Conservation (phyloP, 306 rosid species). For the Trifolium repens region DNA sequence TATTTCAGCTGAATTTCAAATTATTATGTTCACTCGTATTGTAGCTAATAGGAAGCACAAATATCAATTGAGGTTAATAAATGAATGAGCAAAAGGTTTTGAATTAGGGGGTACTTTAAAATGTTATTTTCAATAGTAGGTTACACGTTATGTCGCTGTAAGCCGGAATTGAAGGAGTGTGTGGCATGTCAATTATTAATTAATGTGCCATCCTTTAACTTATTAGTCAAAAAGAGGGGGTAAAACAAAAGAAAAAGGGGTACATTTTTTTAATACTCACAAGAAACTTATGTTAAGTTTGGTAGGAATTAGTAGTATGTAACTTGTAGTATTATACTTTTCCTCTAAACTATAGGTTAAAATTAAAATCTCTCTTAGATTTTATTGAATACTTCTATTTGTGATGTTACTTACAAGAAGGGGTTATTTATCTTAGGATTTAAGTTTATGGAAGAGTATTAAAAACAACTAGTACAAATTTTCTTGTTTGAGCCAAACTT, state of each 20-base stretch:
- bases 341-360: neutral
- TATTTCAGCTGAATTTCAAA: too few relatives aligned
- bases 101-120: neutral
- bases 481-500: conserved; percentile 1
- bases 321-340: neutral
- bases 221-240: conserved; percentile 20
- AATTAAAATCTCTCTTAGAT: neutral
- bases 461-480: neutral
- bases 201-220: neutral
- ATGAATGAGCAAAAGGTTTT: neutral
- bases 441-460: conserved; percentile 16
- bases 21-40: too few relatives aligned
- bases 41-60: too few relatives aligned
- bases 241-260: neutral
- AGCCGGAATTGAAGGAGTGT: neutral
- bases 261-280: neutral
- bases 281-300: neutral
- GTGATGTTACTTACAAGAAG: conserved; percentile 20
- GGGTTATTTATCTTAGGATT: neutral
- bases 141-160: neutral
- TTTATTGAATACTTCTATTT: neutral
- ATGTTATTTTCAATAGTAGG: neutral
- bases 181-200: conserved; percentile 19
- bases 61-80: neutral
- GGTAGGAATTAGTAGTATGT: neutral